phyloP scores from a whole-genome alignment of 2,329 filamentous ascomycete species.

The Colletotrichum graminicola region DNA sequence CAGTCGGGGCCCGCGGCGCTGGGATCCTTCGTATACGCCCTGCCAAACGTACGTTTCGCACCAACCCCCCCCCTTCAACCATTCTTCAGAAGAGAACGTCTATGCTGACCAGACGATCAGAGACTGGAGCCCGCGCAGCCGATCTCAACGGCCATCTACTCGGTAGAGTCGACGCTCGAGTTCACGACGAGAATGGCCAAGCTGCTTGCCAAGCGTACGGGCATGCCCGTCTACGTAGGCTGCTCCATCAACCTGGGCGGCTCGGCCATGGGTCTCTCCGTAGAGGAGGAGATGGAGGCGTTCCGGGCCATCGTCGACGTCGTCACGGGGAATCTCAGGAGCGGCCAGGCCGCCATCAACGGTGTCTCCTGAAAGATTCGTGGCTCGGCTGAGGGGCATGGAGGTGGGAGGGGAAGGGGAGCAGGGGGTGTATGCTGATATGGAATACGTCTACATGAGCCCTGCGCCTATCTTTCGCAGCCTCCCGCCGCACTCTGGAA shows the following conservation, averaged over 20 bases:
- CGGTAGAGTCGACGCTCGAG: constrained; percentile 81
- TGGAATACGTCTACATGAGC: neutral
- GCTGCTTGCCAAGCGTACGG: constrained; percentile 79
- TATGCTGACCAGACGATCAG: constrained; percentile 48
- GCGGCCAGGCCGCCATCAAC: constrained; percentile 45
- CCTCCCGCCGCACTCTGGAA: neutral
- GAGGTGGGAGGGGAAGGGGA: no score
- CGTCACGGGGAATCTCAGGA: constrained; percentile 67
- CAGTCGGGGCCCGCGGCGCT: constrained; percentile 67
- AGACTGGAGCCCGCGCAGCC: constrained; percentile 69
- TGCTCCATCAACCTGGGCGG: constrained; percentile 85
- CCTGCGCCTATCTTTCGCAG: neutral
- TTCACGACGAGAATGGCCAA: constrained; percentile 89
- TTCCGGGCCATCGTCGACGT: constrained; percentile 81
- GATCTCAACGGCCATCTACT: constrained; percentile 83
- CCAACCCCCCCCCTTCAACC: neutral
- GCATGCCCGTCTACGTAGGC: constrained; percentile 87
- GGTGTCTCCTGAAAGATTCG: constrained; percentile 23
- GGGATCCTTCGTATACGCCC: constrained; percentile 93
- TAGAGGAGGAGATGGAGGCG: constrained; percentile 95
- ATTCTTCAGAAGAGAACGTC: neutral
- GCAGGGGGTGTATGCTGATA: neutral
- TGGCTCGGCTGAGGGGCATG: neutral
- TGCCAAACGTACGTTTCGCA: constrained; percentile 79
- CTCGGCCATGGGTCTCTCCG: constrained; percentile 80